Evolutionary conservation across 306 rosid species (phyloP), one percentile per base, ranked within the genome.

Genomic region (Prunus mume): DNA sequence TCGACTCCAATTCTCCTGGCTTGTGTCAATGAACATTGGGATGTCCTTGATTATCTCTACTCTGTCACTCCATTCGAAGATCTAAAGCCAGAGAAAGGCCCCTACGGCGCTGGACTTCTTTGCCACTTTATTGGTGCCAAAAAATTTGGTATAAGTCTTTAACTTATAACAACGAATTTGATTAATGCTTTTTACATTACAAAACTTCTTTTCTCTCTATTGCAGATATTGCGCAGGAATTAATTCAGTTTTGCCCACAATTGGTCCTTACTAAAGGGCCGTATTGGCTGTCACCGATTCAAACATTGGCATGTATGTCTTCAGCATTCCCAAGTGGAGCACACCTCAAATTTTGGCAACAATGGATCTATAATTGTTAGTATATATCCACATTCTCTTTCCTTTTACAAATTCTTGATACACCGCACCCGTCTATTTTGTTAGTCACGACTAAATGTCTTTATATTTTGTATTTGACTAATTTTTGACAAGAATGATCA

Each of bases 351-450:
- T 73, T 58, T 17, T 73, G 68, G 77, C 22, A 73, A 14, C 22
- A 41, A 45, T 73, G 77, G 68, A 38, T 73, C 9, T 73, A 73
- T 60, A 3, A 41, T 13, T 2, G 62, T 69, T 24, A 49, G 60
- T 60, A 24, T 6, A 12, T 17, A 51, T 46, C 3, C 24, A 22
- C n/a, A n/a, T n/a, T n/a, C n/a, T n/a, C n/a, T n/a, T n/a, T n/a
- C n/a, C n/a, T n/a, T n/a, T n/a, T n/a, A n/a, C n/a, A n/a, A n/a
- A n/a, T n/a, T n/a, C n/a, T n/a, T n/a, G n/a, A n/a, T n/a, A n/a
- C n/a, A n/a, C n/a, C n/a, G n/a, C n/a, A n/a, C n/a, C n/a, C n/a
- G n/a, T n/a, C n/a, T n/a, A n/a, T n/a, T n/a, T n/a, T n/a, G n/a
- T n/a, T n/a, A n/a, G n/a, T n/a, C n/a, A n/a, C n/a, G n/a, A n/a